Percentiles rank a stretch among this genome's conserved stretches.
Evolutionary conservation across 1,284 basidiomycete species (phyloP).

Genomic region (Coniferiporia sulphurascens): DNA sequence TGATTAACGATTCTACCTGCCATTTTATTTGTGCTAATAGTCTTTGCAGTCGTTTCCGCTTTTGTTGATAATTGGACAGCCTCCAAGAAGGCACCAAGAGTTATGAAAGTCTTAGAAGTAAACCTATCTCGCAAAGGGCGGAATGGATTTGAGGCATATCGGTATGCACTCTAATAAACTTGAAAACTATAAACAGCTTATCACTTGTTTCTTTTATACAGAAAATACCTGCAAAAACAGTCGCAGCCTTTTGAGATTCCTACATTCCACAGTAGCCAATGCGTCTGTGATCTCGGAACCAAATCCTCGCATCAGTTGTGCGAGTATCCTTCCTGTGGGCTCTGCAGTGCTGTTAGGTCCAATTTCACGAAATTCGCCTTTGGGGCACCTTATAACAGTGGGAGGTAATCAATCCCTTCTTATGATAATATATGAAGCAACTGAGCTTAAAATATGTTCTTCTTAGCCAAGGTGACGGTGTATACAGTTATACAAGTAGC

Average conservation of each 20-base stretch:
- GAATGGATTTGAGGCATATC: slow-evolving; percentile 39
- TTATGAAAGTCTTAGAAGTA: slow-evolving; percentile 53
- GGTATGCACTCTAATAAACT: slow-evolving; percentile 30
- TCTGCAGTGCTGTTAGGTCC: slow-evolving; percentile 52
- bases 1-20: slow-evolving; percentile 20
- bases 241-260: slow-evolving; percentile 36
- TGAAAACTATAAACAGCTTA: neutral
- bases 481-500: slow-evolving; percentile 56
- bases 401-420: slow-evolving; percentile 37
- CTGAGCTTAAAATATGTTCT: neutral
- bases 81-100: slow-evolving; percentile 29
- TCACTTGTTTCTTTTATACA: slow-evolving; percentile 15
- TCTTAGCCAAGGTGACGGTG: slow-evolving; percentile 49
- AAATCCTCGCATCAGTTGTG: slow-evolving; percentile 42
- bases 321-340: slow-evolving; percentile 54
- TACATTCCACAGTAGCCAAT: slow-evolving; percentile 56
- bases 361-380: slow-evolving; percentile 53
- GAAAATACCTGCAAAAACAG: slow-evolving; percentile 30
- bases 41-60: slow-evolving; percentile 32
- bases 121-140: slow-evolving; percentile 32
- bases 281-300: slow-evolving; percentile 58
- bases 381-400: slow-evolving; percentile 42
- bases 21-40: slow-evolving; percentile 1
- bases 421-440: neutral
- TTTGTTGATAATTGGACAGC: slow-evolving; percentile 46